These are phyloP conservation scores for Orbilia javanica DNA, from an alignment of 2,329 filamentous ascomycete species.

Conservation along the genomic window DNA sequence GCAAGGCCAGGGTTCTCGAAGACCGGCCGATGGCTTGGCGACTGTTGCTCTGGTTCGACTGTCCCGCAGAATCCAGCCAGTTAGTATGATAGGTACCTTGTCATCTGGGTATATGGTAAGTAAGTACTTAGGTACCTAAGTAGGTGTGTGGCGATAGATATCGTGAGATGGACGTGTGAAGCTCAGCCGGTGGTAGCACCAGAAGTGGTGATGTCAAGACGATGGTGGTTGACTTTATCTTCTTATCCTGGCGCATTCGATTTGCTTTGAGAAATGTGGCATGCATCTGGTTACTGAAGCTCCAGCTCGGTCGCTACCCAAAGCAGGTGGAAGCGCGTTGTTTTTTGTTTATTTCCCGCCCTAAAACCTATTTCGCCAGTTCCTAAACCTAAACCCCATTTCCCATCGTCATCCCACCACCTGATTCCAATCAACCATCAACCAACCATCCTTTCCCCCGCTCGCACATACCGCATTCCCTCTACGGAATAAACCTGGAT, in stretches of 20 bases:
- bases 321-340: constrained; percentile 2
- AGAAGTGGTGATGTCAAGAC: background rate
- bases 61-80: background rate
- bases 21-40: background rate
- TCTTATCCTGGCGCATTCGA: background rate
- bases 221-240: constrained; percentile 2
- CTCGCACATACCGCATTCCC: background rate
- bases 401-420: background rate
- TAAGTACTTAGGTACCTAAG: background rate
- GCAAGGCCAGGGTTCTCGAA: constrained; percentile 15
- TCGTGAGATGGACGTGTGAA: too few relatives aligned
- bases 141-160: too few relatives aligned
- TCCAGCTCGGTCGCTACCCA: constrained; percentile 23
- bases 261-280: too few relatives aligned
- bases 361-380: constrained; percentile 17
- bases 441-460: background rate
- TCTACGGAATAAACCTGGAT: background rate
- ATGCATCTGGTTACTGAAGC: constrained; percentile 1
- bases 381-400: constrained; percentile 4
- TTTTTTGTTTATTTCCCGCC: constrained; percentile 29
- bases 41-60: background rate
- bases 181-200: too few relatives aligned
- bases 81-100: too few relatives aligned
- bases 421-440: background rate
- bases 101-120: too few relatives aligned